These are phyloP conservation scores for Mucor indicus DNA, from an alignment of 371 early-diverging fungal genomes.

Conservation along the genomic window DNA sequence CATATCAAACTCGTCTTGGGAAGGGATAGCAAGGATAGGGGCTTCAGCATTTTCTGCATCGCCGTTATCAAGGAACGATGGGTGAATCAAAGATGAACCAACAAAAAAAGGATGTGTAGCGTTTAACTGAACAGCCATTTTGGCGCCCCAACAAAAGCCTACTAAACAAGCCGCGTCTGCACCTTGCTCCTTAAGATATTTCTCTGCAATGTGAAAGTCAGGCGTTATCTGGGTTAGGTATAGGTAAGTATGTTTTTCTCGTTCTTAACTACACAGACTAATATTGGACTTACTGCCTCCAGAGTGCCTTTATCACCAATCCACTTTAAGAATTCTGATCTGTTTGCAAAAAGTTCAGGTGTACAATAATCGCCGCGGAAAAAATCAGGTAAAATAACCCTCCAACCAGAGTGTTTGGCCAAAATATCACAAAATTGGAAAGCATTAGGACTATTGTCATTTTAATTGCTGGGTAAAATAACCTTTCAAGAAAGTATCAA, in stretches of 20 bases:
- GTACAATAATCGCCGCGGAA: constrained; percentile 51
- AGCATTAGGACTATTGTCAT: constrained; percentile 49
- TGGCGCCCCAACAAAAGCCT: constrained; percentile 69
- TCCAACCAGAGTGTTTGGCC: constrained; percentile 51
- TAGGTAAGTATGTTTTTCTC: too few species aligned
- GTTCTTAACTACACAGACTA: too few species aligned
- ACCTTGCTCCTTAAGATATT: constrained; percentile 39
- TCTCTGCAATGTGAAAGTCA: constrained; percentile 27
- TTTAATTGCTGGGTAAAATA: too few species aligned
- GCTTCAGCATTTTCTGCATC: constrained; percentile 46
- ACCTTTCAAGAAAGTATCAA: neutral
- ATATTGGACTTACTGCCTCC: constrained; percentile 22
- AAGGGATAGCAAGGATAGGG: constrained; percentile 57
- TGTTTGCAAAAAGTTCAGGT: constrained; percentile 14
- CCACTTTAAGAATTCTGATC: constrained; percentile 30
- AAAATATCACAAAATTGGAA: constrained; percentile 67
- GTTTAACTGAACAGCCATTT: constrained; percentile 22
- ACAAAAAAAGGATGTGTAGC: constrained; percentile 32
- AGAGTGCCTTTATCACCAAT: constrained; percentile 31
- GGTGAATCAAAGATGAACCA: constrained; percentile 59
- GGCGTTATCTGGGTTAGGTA: too few species aligned
- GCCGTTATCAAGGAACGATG: constrained; percentile 47
- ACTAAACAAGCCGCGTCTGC: constrained; percentile 38
- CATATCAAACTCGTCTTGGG: constrained; percentile 59
- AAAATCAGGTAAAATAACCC: constrained; percentile 67